Conservation (phyloP, 306 rosid genomes). For the Cicer chorassanicum region DNA sequence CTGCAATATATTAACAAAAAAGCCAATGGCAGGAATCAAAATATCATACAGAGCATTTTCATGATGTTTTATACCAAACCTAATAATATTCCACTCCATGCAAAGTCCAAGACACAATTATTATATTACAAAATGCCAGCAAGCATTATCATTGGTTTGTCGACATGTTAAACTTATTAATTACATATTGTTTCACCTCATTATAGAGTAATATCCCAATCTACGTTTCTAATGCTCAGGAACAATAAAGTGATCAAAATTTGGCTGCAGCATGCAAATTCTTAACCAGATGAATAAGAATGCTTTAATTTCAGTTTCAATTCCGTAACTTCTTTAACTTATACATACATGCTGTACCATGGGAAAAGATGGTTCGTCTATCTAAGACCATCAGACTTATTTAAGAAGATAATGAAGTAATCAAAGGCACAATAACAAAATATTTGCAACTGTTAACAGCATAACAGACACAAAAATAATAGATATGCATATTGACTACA, state of each 20-base stretch:
- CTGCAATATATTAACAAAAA: conserved; percentile 53
- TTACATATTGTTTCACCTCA: conserved; percentile 15
- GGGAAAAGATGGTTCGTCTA: conserved; percentile 23
- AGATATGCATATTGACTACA: conserved; percentile 24
- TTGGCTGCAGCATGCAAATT: conserved; percentile 12
- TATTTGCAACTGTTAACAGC: not conserved
- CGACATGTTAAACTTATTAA: conserved; percentile 30
- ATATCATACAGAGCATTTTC: conserved; percentile 26
- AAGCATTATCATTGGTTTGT: conserved; percentile 7
- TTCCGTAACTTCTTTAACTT: conserved; percentile 6
- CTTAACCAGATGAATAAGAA: conserved; percentile 5
- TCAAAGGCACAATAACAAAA: too few species aligned
- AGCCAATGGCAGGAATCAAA: conserved; percentile 35
- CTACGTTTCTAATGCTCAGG: conserved; percentile 5
- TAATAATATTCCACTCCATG: conserved; percentile 5
- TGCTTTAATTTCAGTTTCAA: conserved; percentile 7
- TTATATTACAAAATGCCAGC: not conserved
- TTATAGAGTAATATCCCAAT: conserved; percentile 22
- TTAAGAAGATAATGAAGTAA: not conserved
- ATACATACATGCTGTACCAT: conserved; percentile 4
- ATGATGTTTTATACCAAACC: not conserved
- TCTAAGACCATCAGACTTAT: conserved; percentile 8
- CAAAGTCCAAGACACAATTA: conserved; percentile 32
- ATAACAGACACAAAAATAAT: conserved; percentile 11
- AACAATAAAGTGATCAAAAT: conserved; percentile 11